Evolutionary conservation across 805 yeast genomes (phyloP).

Genomic region (Lipomyces oligophaga): DNA sequence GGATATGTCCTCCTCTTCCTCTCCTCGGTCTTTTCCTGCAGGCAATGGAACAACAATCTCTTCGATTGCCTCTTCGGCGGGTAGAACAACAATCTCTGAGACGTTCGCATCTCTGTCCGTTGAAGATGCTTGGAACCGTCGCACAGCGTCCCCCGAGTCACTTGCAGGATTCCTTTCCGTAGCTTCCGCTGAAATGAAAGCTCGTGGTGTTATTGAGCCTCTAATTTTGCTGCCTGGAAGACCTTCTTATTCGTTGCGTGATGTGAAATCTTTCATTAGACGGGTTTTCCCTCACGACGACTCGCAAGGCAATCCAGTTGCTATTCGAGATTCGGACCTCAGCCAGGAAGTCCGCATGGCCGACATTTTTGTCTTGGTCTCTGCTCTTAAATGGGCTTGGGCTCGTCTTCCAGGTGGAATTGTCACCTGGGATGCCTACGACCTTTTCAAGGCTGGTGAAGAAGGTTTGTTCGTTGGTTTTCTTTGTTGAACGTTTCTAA

Average conservation of each 20-base stretch:
- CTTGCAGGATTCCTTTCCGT: constrained; percentile 64
- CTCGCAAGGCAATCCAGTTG: constrained; percentile 38
- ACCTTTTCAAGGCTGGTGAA: constrained; percentile 63
- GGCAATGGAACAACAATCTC: too few species aligned
- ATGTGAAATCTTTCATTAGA: constrained; percentile 54
- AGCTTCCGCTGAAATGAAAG: constrained; percentile 69
- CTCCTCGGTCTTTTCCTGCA: too few species aligned
- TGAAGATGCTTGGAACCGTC: too few species aligned
- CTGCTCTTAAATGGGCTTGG: constrained; percentile 82
- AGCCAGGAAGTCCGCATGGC: constrained; percentile 47
- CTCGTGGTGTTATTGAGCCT: constrained; percentile 67
- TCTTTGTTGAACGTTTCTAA: neutral
- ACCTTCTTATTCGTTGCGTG: constrained; percentile 53
- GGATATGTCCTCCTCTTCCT: too few species aligned
- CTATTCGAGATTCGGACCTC: constrained; percentile 36
- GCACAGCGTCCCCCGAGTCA: constrained; percentile 4
- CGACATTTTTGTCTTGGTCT: constrained; percentile 59
- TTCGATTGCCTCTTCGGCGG: too few species aligned
- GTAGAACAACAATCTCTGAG: too few species aligned
- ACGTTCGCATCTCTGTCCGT: too few species aligned
- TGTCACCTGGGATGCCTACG: constrained; percentile 82
- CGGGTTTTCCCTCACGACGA: constrained; percentile 48
- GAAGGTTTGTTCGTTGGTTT: constrained; percentile 10
- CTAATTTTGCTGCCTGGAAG: constrained; percentile 73
- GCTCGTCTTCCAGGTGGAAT: constrained; percentile 71